A percentile compares a stretch with the other conserved stretches of the same genome.
Conservation (phyloP, 148 eudicot genomes). For the Pouteria glomerata region DNA sequence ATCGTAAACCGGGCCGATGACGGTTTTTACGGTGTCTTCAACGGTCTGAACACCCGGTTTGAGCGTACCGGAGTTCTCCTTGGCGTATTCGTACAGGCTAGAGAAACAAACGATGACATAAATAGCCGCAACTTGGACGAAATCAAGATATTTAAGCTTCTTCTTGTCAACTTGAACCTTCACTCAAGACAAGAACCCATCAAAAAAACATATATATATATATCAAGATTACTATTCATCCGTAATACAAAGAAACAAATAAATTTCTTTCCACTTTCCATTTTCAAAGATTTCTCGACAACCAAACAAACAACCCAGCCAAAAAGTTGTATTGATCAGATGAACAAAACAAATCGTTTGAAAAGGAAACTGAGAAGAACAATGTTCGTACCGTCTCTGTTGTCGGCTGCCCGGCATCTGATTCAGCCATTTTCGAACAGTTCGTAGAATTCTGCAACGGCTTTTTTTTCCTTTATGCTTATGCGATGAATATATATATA, state of each 20-base stretch:
- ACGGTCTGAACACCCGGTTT: constrained; percentile 37
- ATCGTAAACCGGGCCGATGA: constrained; percentile 41
- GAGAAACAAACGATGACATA: constrained; percentile 30
- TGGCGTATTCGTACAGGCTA: constrained; percentile 33
- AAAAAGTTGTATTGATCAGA: too few relatives aligned
- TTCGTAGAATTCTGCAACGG: background rate
- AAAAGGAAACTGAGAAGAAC: too few relatives aligned
- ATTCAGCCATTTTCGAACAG: constrained; percentile 23
- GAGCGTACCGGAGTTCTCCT: constrained; percentile 41
- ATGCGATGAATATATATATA: too few relatives aligned
- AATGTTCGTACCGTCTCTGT: too few relatives aligned
- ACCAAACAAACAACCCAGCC: constrained; percentile 7
- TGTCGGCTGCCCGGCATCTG: constrained; percentile 13
- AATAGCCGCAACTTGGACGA: constrained; percentile 33
- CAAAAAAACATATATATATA: background rate
- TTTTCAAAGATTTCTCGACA: background rate
- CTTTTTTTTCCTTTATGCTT: too few relatives aligned
- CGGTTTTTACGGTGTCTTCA: constrained; percentile 33
- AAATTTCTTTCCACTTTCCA: background rate
- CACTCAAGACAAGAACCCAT: too few relatives aligned
- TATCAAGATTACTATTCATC: background rate
- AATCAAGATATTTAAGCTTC: constrained; percentile 39
- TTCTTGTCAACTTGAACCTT: constrained; percentile 31
- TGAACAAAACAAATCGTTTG: background rate
- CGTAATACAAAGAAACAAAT: background rate